Conservation (phyloP, 805 yeast genomes). For the Lipomyces starkeyi region DNA sequence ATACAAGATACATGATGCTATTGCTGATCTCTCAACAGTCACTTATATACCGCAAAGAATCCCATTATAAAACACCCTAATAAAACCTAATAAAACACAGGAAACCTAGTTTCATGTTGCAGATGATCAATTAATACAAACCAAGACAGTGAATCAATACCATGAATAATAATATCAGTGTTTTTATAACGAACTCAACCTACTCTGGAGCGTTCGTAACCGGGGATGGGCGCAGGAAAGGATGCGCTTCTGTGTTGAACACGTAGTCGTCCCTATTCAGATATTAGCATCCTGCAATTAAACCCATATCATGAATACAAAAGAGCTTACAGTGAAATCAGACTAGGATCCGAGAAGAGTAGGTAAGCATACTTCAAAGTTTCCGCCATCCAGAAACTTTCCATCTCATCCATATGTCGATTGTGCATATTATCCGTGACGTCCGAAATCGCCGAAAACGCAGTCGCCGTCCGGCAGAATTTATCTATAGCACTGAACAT, state of each 20-base stretch:
- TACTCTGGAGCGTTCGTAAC: conserved; percentile 25
- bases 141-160: background rate
- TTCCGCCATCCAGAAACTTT: conserved; percentile 60
- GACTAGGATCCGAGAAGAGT: conserved; percentile 52
- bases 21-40: background rate
- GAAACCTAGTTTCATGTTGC: conserved; percentile 2
- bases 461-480: conserved; percentile 45
- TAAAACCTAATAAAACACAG: background rate
- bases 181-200: background rate
- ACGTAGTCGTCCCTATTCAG: conserved; percentile 55
- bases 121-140: background rate
- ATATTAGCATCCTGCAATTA: background rate
- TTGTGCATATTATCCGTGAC: conserved; percentile 46
- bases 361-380: conserved; percentile 63
- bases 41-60: background rate
- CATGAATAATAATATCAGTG: background rate
- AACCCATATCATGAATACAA: background rate
- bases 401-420: conserved; percentile 45
- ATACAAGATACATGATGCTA: background rate
- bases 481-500: conserved; percentile 52
- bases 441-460: conserved; percentile 51
- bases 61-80: background rate
- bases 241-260: conserved; percentile 68
- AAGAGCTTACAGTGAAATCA: conserved; percentile 47
- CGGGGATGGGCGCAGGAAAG: conserved; percentile 48